Percentiles rank a stretch among this genome's conserved stretches.
phyloP scores from a whole-genome alignment of 83 land plant species.

The Picea abies region DNA sequence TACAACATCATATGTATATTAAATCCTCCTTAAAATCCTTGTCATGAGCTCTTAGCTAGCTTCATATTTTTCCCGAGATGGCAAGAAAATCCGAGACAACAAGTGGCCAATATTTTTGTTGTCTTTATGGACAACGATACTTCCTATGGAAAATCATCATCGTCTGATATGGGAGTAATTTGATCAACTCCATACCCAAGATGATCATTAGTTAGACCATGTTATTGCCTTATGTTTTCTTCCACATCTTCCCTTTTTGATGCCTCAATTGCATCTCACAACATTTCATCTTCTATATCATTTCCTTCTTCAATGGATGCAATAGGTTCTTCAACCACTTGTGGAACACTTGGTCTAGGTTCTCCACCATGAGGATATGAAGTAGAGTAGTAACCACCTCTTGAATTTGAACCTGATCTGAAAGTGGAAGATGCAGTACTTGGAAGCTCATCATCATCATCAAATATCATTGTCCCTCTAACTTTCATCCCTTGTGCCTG shows the following conservation, averaged over 20 bases:
- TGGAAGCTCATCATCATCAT: conserved; percentile 38
- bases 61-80: conserved; percentile 13
- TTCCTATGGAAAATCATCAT: conserved; percentile 68
- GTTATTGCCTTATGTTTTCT: conserved; percentile 17
- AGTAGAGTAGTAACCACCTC: neutral
- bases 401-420: conserved; percentile 1
- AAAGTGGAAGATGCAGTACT: conserved; percentile 14
- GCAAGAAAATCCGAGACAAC: neutral
- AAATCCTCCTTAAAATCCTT: conserved; percentile 22
- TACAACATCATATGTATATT: conserved; percentile 67
- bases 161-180: conserved; percentile 34
- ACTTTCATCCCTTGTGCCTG: conserved; percentile 31
- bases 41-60: conserved; percentile 52
- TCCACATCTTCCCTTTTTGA: conserved; percentile 66
- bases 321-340: conserved; percentile 14
- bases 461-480: conserved; percentile 40
- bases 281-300: conserved; percentile 82
- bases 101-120: neutral
- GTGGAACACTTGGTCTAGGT: conserved; percentile 33
- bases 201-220: conserved; percentile 19
- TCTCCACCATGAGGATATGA: conserved; percentile 13
- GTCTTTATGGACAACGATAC: conserved; percentile 67
- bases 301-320: conserved; percentile 29
- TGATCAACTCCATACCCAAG: conserved; percentile 1
- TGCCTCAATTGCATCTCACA: conserved; percentile 88